Percentiles rank a stretch among this genome's conserved stretches.
phyloP scores from a whole-genome alignment of 768 basidiomycete species.

The Lentinula lateritia region DNA sequence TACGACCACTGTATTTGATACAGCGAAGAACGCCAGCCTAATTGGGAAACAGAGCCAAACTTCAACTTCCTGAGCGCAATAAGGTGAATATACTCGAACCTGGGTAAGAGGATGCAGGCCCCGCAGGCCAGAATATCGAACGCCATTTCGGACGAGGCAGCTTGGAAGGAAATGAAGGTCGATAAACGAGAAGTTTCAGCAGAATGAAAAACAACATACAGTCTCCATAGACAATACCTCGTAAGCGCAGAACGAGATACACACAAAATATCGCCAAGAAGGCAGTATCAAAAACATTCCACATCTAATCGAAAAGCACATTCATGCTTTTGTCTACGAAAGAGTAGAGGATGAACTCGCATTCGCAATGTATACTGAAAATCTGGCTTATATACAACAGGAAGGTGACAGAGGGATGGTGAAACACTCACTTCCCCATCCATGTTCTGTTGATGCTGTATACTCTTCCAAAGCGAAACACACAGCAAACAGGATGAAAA shows the following conservation, averaged over 20 bases:
- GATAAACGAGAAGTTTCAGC: not conserved
- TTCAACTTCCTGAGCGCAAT: not conserved
- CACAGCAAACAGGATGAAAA: slow-evolving; percentile 70
- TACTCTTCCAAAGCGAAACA: slow-evolving; percentile 87
- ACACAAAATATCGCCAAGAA: slow-evolving; percentile 66
- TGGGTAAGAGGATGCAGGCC: slow-evolving; percentile 81
- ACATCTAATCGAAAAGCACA: slow-evolving; percentile 47
- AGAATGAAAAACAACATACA: slow-evolving; percentile 28
- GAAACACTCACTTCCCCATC: slow-evolving; percentile 69
- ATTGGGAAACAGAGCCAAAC: slow-evolving; percentile 1
- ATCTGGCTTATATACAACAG: not conserved
- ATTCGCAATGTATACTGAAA: slow-evolving; percentile 76
- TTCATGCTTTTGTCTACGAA: not conserved
- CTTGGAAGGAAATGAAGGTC: slow-evolving; percentile 17
- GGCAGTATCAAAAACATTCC: slow-evolving; percentile 85
- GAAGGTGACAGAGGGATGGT: not conserved
- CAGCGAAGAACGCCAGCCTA: slow-evolving; percentile 74
- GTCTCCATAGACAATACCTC: slow-evolving; percentile 52
- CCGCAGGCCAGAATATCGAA: slow-evolving; percentile 85
- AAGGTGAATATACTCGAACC: slow-evolving; percentile 24
- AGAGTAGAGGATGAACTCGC: slow-evolving; percentile 30
- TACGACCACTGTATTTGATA: slow-evolving; percentile 74
- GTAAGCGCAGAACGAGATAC: slow-evolving; percentile 61
- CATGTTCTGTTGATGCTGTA: slow-evolving; percentile 80
- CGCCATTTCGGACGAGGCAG: slow-evolving; percentile 50